phyloP scores from a whole-genome alignment of 116 monocot species.

The Iris pallida region DNA sequence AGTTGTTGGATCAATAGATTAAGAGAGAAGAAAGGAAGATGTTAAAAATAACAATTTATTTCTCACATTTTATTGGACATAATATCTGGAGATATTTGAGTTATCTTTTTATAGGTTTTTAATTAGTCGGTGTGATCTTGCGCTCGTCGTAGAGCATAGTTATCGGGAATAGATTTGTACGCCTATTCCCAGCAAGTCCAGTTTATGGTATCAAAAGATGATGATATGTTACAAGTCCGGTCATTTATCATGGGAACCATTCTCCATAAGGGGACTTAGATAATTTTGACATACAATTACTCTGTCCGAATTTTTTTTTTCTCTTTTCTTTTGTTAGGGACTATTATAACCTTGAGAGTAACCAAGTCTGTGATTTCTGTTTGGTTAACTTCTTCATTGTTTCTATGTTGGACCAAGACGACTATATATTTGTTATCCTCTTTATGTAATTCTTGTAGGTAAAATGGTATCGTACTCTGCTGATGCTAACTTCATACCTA shows the following conservation, averaged over 20 bases:
- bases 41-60: no score
- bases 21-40: no score
- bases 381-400: background rate
- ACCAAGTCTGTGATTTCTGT: background rate
- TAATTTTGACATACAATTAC: background rate
- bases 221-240: background rate
- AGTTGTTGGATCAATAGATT: no score
- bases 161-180: no score
- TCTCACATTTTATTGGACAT: no score
- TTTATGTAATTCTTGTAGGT: slow-evolving; percentile 20
- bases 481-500: slow-evolving; percentile 53
- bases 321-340: background rate
- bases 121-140: no score
- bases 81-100: no score
- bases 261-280: background rate
- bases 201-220: background rate
- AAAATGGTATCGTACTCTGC: slow-evolving; percentile 40
- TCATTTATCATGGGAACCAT: background rate
- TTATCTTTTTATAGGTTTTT: no score
- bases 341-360: background rate
- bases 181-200: no score
- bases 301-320: background rate
- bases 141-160: no score
- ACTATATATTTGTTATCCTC: background rate
- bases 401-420: background rate